phyloP scores from a whole-genome alignment of 176 grass and related monocot species.

The Typha latifolia region DNA sequence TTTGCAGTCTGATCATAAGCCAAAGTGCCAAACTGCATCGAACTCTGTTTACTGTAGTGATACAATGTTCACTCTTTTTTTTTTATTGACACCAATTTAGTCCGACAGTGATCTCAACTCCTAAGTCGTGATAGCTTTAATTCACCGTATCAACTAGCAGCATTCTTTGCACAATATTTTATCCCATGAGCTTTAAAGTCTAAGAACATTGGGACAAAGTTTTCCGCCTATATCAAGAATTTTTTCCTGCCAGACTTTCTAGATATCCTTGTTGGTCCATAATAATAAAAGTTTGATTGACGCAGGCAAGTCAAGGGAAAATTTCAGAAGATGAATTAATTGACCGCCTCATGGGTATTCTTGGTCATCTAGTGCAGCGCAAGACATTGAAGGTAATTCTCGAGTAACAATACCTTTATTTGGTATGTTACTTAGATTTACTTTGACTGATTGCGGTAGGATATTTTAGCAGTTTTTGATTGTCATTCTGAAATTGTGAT shows the following conservation, averaged over 20 bases:
- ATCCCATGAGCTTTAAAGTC: not conserved
- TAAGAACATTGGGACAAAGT: not conserved
- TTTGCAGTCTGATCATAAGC: no score
- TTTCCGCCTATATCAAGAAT: not conserved
- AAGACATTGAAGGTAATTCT: conserved; percentile 79
- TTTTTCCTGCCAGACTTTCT: not conserved
- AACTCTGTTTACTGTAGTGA: no score
- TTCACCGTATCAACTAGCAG: no score
- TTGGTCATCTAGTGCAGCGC: conserved; percentile 90
- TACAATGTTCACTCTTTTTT: no score
- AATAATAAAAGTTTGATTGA: conserved; percentile 19
- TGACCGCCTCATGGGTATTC: conserved; percentile 85
- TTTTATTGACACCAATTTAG: no score
- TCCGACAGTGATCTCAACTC: no score
- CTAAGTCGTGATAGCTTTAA: no score
- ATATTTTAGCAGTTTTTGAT: not conserved
- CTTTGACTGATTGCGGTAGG: not conserved
- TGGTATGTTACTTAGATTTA: not conserved
- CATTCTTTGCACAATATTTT: no score
- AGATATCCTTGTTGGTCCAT: not conserved
- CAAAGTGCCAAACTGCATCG: no score
- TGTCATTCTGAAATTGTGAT: not conserved
- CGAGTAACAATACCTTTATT: not conserved
- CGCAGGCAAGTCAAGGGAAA: conserved; percentile 79
- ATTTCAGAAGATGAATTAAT: conserved; percentile 75